These are phyloP conservation scores for Magnolia changhungtana DNA, from an alignment of 164 flowering plant species.

Conservation along the genomic window DNA sequence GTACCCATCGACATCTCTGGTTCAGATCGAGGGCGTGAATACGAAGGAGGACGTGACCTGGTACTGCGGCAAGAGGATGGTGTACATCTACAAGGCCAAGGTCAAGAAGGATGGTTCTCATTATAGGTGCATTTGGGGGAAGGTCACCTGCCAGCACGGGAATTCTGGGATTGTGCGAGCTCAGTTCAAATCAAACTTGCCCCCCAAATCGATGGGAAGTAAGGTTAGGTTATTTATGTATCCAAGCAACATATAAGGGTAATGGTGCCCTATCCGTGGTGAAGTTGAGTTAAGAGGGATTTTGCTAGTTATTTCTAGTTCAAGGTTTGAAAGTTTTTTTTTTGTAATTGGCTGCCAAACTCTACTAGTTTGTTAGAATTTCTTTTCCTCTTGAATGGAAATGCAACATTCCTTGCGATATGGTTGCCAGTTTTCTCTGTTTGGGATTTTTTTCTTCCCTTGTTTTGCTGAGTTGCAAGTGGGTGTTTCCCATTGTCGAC, in stretches of 20 bases:
- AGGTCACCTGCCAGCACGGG: conserved; percentile 41
- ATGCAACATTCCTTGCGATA: too few relatives aligned
- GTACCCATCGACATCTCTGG: conserved; percentile 41
- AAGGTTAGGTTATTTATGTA: conserved; percentile 79
- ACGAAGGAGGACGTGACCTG: conserved; percentile 43
- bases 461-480: too few relatives aligned
- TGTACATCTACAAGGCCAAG: conserved; percentile 45
- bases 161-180: conserved; percentile 41
- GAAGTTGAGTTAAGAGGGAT: too few relatives aligned
- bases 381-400: too few relatives aligned
- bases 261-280: too few relatives aligned
- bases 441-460: too few relatives aligned
- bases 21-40: conserved; percentile 50
- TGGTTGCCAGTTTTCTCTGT: too few relatives aligned
- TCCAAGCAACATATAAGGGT: conserved; percentile 75
- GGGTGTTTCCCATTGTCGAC: too few relatives aligned
- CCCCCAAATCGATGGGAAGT: conserved; percentile 49
- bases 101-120: conserved; percentile 41
- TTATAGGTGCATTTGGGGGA: conserved; percentile 42
- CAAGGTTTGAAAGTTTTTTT: too few relatives aligned
- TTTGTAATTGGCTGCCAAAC: too few relatives aligned
- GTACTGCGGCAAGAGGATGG: conserved; percentile 41
- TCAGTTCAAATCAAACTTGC: conserved; percentile 41
- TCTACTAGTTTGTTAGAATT: too few relatives aligned
- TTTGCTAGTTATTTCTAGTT: too few relatives aligned